phyloP scores from a whole-genome alignment of 2,329 filamentous ascomycete genomes.

The Trichoderma atrobrunneum region DNA sequence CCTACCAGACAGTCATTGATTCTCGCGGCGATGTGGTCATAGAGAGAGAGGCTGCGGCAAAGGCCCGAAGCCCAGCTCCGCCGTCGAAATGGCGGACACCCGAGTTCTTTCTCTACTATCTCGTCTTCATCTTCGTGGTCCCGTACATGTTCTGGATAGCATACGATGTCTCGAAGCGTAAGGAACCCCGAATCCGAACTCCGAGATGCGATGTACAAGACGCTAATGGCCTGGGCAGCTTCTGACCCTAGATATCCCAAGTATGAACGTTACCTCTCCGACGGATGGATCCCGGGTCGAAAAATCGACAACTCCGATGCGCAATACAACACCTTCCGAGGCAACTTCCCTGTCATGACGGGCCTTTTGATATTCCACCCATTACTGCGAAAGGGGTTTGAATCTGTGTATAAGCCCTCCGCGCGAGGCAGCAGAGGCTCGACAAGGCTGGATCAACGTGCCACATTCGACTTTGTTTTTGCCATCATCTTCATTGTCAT shows the following conservation, averaged over 20 bases:
- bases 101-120: slow-evolving; percentile 81
- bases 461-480: slow-evolving; percentile 80
- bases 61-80: slow-evolving; percentile 45
- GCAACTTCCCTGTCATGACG: slow-evolving; percentile 79
- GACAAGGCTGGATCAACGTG: slow-evolving; percentile 63
- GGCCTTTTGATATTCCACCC: slow-evolving; percentile 76
- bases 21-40: slow-evolving; percentile 43
- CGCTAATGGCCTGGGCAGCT: slow-evolving; percentile 46
- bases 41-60: slow-evolving; percentile 32
- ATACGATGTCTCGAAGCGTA: slow-evolving; percentile 81
- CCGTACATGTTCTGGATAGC: slow-evolving; percentile 91
- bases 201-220: slow-evolving; percentile 12
- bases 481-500: slow-evolving; percentile 73
- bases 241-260: slow-evolving; percentile 77
- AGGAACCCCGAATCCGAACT: slow-evolving; percentile 19
- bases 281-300: slow-evolving; percentile 89
- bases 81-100: slow-evolving; percentile 79
- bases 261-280: slow-evolving; percentile 67
- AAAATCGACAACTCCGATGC: slow-evolving; percentile 89
- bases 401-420: slow-evolving; percentile 47
- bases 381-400: slow-evolving; percentile 69
- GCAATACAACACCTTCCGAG: slow-evolving; percentile 82
- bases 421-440: slow-evolving; percentile 44
- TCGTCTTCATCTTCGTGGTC: slow-evolving; percentile 63
- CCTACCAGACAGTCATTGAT: slow-evolving; percentile 59